These are phyloP conservation scores for Massarina eburnea DNA, from an alignment of 2,329 filamentous ascomycete species.

Conservation along the genomic window DNA sequence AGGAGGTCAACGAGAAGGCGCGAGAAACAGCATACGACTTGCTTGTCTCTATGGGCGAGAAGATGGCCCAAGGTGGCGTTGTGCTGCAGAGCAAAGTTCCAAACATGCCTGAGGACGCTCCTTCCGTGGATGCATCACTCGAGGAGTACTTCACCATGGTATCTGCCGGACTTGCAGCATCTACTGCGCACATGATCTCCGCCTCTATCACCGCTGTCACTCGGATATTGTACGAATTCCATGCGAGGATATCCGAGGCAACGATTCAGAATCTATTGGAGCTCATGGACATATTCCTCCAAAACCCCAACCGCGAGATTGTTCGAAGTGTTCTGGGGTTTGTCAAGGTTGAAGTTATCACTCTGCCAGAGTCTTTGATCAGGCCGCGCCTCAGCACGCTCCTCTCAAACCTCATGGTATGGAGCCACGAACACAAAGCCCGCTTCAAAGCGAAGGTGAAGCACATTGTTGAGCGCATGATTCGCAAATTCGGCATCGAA, in stretches of 20 bases:
- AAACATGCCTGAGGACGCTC: constrained; percentile 81
- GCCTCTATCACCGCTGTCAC: constrained; percentile 95
- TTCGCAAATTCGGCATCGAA: constrained; percentile 85
- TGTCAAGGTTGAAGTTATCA: constrained; percentile 92
- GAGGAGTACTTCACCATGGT: constrained; percentile 99
- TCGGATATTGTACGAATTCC: constrained; percentile 91
- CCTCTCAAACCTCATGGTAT: constrained; percentile 88
- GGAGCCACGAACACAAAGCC: constrained; percentile 97
- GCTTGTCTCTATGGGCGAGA: constrained; percentile 83
- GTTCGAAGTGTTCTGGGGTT: constrained; percentile 94
- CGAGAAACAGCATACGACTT: constrained; percentile 87
- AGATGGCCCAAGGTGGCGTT: constrained; percentile 71
- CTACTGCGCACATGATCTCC: constrained; percentile 94
- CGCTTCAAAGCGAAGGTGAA: constrained; percentile 97
- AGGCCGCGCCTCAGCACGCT: constrained; percentile 73
- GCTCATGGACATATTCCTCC: constrained; percentile 94
- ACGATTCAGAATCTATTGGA: constrained; percentile 83
- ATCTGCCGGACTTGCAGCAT: constrained; percentile 88
- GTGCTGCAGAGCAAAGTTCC: constrained; percentile 87
- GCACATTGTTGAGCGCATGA: constrained; percentile 93
- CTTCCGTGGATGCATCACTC: constrained; percentile 74
- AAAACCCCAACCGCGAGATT: constrained; percentile 95
- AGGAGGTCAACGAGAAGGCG: constrained; percentile 96
- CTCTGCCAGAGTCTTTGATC: constrained; percentile 77
- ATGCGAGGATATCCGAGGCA: constrained; percentile 65